Base-by-base conservation (phyloP, 352 stramenopile species). In the Globisporangium spinosum region DNA sequence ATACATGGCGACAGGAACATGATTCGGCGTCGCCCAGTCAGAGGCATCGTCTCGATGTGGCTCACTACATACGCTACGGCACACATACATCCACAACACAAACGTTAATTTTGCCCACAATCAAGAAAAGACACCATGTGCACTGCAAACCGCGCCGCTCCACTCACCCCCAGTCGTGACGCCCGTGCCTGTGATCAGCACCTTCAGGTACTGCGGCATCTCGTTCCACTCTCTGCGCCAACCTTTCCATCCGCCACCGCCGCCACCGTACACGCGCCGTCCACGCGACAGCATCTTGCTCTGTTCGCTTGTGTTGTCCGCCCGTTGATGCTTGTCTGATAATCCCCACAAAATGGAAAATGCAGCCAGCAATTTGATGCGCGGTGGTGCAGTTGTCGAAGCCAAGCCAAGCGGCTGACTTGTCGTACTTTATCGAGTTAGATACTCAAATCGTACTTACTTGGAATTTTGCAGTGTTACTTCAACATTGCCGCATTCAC, bases 11-110 rank as follows among this genome's bases (percentile, higher is more conserved):
- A 89, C 0, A 91, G 67, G 51, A 92, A 82, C 84, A 92, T 92
- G 58, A 92, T 2, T 6, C 84, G 77, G 7, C 73, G 77, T 0
- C 84, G 74, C 1, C 78, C 79, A 12, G 77, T 90, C 51, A 85
- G 58, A 9, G 79, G 77, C 77, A 92, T 85, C 13, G 77, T 88
- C 70, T 92, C 84, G 15, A 92, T 64, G 68, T 89, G 79, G 57
- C 67, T 79, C 25, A 53, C 67, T 10, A 82, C 51, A n/a, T 75
- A 78, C 58, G 76, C 73, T 80, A 10, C 3, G 12, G 34, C 4
- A 9, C 45, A 22, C 29, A 64, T 3, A 49, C 7, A 60, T 1
- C 13, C n/a, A 51, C 43, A 20, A n/a, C 43, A n/a, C 43, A 32
- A 32, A 32, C 29, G 29, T 32, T 32, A 32, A n/a, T 51, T 40